Evolutionary conservation across 495 filamentous ascomycete species (phyloP).

Genomic region (Penicillium steckii): DNA sequence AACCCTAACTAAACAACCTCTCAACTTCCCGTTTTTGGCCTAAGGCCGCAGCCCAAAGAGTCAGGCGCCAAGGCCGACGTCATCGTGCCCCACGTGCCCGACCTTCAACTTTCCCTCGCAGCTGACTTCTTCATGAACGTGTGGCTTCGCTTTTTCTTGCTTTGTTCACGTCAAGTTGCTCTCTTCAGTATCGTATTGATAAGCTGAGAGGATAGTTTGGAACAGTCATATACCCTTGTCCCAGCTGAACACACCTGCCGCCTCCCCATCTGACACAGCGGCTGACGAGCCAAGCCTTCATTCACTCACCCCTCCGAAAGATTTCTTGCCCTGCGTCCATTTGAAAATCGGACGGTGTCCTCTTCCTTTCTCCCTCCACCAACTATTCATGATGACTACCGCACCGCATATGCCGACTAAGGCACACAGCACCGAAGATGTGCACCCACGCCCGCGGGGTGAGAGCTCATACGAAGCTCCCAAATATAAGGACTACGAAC

Average conservation of each 20-base stretch:
- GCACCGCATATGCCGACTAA: conserved; percentile 34
- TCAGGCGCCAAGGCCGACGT: background rate
- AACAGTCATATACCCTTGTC: background rate
- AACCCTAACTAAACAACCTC: background rate
- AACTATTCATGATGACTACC: conserved; percentile 27
- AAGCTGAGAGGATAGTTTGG: too few relatives aligned
- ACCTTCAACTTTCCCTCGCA: background rate
- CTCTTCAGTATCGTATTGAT: background rate
- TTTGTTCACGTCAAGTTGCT: too few relatives aligned
- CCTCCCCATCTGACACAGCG: conserved; percentile 6
- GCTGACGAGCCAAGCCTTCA: conserved; percentile 6
- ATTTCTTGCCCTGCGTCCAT: conserved; percentile 11
- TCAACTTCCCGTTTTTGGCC: background rate
- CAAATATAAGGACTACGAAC: background rate
- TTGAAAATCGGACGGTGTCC: conserved; percentile 23
- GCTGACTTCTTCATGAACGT: conserved; percentile 2
- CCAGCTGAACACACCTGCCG: conserved; percentile 1
- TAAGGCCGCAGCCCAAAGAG: background rate
- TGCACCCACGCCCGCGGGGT: conserved; percentile 75
- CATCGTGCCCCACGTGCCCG: conserved; percentile 10
- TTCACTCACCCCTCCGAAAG: conserved; percentile 7
- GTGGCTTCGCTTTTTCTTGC: too few relatives aligned
- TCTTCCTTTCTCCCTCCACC: conserved; percentile 1
- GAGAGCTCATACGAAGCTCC: conserved; percentile 18
- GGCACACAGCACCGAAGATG: conserved; percentile 36